These are phyloP conservation scores for Geotrichum australiense DNA, from an alignment of 1,139 yeast species.

Conservation along the genomic window DNA sequence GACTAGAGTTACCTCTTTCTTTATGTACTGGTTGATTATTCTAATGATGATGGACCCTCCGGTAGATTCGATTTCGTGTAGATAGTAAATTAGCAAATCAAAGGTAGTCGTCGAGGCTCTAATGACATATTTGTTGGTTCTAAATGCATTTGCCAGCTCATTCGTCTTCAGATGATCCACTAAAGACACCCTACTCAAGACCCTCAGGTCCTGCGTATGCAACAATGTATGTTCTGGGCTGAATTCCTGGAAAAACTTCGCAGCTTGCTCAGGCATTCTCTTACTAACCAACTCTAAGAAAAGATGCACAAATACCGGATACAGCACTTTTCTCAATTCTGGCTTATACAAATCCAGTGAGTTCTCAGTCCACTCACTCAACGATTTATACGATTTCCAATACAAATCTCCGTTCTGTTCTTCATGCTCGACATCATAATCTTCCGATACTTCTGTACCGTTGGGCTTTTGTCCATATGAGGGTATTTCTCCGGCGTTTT, in stretches of 20 bases:
- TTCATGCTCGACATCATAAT: not conserved
- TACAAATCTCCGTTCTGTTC: not conserved
- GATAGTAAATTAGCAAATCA: constrained; percentile 72
- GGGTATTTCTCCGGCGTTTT: too few species aligned
- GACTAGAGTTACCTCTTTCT: constrained; percentile 48
- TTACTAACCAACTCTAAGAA: constrained; percentile 71
- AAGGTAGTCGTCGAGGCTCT: constrained; percentile 78
- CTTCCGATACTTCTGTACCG: too few species aligned
- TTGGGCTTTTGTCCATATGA: too few species aligned
- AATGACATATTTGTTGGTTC: constrained; percentile 65
- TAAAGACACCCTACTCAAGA: constrained; percentile 64
- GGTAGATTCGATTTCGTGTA: constrained; percentile 86
- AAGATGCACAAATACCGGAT: constrained; percentile 86
- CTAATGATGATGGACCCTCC: constrained; percentile 88
- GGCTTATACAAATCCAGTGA: constrained; percentile 90
- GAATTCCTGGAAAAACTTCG: constrained; percentile 63
- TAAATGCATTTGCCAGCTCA: constrained; percentile 69
- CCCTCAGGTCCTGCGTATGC: constrained; percentile 72
- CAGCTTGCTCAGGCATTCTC: constrained; percentile 31
- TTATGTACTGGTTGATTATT: constrained; percentile 77
- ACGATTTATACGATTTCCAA: constrained; percentile 63
- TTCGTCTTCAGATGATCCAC: constrained; percentile 80
- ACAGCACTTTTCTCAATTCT: constrained; percentile 73
- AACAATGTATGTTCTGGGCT: constrained; percentile 64
- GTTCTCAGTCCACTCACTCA: constrained; percentile 84